Base-by-base conservation (phyloP, 345 rosid genomes). In the Corymbia maculata region DNA sequence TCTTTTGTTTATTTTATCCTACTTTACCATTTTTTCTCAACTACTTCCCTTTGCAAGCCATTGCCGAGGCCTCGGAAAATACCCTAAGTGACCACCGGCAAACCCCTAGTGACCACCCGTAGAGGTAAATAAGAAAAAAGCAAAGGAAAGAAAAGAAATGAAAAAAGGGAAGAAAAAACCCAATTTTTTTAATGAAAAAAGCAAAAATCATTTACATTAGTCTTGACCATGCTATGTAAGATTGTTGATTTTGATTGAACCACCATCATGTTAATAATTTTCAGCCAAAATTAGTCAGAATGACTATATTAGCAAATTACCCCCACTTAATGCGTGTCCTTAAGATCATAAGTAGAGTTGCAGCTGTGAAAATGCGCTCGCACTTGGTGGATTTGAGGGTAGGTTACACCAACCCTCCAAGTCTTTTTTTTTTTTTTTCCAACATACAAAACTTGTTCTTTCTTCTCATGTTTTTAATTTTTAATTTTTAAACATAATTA, bases 201-300 rank as follows among this genome's bases (percentile, higher is more conserved):
- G 4, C 2, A 7, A 32, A 68, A 68, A 32, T 64, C 0, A 15
- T 15, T 8, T 17, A 17, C 19, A 8, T 16, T 0, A 8, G 1
- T 5, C 1, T 3, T 17, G 13, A 10, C 2, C 1, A 3, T 17
- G 8, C 1, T 21, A 36, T 4, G 0, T 75, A 75, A 36, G 13
- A 75, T 0, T 2, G 1, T 9, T 7, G 21, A 8, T 0, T 32
- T 4, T 32, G 47, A 36, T 36, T 36, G 12, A 21, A 9, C 13
- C 0, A 13, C 0, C 2, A 1, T 0, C 2, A 1, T 0, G 11
- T 7, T 1, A 9, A 8, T 0, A 0, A 36, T 70, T 70, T 70
- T 7, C 21, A 19, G 2, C 2, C 22, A 36, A 70, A 70, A 4
- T 36, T 36, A 70, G 13, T 4, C 1, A 1, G 0, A 32, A 1